A percentile compares a stretch with the other conserved stretches of the same genome.
Conservation (phyloP, 495 filamentous ascomycete genomes). For the Lepidopterella palustris region DNA sequence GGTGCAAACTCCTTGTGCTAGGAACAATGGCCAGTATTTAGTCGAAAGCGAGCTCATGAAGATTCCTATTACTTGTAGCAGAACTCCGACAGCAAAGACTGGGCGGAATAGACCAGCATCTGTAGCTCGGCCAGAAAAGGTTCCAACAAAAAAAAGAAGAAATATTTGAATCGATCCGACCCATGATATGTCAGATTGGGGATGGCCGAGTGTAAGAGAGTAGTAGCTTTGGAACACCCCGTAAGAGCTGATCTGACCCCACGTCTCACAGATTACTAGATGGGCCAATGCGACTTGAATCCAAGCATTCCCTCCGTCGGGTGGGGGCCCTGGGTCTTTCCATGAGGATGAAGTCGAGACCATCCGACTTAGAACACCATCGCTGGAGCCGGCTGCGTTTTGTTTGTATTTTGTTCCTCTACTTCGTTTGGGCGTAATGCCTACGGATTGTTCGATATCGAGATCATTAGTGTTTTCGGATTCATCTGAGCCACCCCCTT, state of each 20-base stretch:
- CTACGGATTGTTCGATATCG: background rate
- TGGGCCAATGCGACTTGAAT: constrained; percentile 52
- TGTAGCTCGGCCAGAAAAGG: constrained; percentile 46
- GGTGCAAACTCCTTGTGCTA: constrained; percentile 71
- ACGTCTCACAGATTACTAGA: constrained; percentile 59
- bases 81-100: constrained; percentile 48
- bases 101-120: constrained; percentile 55
- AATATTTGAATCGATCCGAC: constrained; percentile 52
- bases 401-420: background rate
- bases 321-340: constrained; percentile 46
- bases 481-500: background rate
- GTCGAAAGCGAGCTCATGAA: constrained; percentile 67
- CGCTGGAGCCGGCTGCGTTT: background rate
- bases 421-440: background rate
- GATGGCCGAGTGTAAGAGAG: constrained; percentile 38
- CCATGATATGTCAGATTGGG: constrained; percentile 50
- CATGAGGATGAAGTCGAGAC: background rate
- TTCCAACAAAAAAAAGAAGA: constrained; percentile 47
- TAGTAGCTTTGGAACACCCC: constrained; percentile 81
- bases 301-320: constrained; percentile 58
- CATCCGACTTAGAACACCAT: background rate
- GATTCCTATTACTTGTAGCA: constrained; percentile 59
- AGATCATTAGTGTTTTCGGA: background rate
- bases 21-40: constrained; percentile 70
- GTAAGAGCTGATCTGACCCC: constrained; percentile 71